Conservation (phyloP, 768 basidiomycete species). For the Tephrocybe sp. region DNA sequence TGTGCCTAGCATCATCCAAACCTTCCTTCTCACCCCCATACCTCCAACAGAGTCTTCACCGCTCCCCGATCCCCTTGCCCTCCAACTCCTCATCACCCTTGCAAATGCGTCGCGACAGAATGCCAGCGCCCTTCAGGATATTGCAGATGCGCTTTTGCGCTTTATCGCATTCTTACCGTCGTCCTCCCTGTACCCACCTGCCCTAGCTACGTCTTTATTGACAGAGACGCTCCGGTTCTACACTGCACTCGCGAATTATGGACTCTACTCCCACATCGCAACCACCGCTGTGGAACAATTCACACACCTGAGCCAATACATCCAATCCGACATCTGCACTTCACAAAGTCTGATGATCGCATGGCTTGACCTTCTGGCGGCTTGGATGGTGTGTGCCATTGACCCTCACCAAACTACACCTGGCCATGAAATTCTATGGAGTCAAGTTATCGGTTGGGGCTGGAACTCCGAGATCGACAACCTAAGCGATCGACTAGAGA, state of each 20-base stretch:
- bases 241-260: conserved; percentile 69
- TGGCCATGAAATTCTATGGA: conserved; percentile 88
- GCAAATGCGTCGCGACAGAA: conserved; percentile 67
- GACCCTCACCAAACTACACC: conserved; percentile 90
- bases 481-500: conserved; percentile 33
- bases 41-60: conserved; percentile 34
- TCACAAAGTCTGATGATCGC: conserved; percentile 39
- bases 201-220: conserved; percentile 51
- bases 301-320: conserved; percentile 45
- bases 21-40: conserved; percentile 58
- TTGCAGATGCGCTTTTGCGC: conserved; percentile 67
- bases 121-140: conserved; percentile 54
- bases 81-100: conserved; percentile 58
- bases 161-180: conserved; percentile 63
- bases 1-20: conserved; percentile 48
- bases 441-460: conserved; percentile 75
- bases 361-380: conserved; percentile 61
- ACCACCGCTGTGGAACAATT: conserved; percentile 63
- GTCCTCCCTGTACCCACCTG: conserved; percentile 36
- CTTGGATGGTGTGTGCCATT: conserved; percentile 82
- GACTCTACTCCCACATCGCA: conserved; percentile 70
- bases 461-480: conserved; percentile 65
- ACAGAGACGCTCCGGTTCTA: conserved; percentile 64
- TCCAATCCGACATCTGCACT: conserved; percentile 36
- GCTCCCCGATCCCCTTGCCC: conserved; percentile 47